These are phyloP conservation scores for Colletotrichum sp. DNA, from an alignment of 2,329 filamentous ascomycete genomes.

Conservation along the genomic window DNA sequence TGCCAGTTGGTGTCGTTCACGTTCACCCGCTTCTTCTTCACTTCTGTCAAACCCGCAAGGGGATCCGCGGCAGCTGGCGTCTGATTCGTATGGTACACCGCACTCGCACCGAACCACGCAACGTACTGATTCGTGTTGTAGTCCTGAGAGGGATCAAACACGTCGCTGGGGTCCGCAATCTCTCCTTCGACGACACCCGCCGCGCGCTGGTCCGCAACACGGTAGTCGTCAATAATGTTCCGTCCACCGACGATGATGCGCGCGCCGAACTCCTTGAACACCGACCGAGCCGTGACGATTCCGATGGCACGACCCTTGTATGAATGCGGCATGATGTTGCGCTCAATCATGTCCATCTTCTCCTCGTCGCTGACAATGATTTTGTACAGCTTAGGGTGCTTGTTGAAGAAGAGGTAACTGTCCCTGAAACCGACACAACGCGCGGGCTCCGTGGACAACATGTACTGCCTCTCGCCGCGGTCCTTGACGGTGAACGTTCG, in stretches of 20 bases:
- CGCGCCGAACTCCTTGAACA: constrained; percentile 95
- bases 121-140: constrained; percentile 99
- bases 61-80: constrained; percentile 77
- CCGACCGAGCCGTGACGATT: constrained; percentile 93
- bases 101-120: constrained; percentile 96
- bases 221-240: constrained; percentile 88
- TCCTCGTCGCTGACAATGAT: constrained; percentile 98
- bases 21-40: constrained; percentile 84
- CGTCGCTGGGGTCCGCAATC: constrained; percentile 88
- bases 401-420: constrained; percentile 98
- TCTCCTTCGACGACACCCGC: constrained; percentile 87
- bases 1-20: constrained; percentile 97
- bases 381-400: constrained; percentile 95
- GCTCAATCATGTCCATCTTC: constrained; percentile 94
- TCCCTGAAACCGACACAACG: constrained; percentile 97
- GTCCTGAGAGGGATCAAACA: constrained; percentile 75
- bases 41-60: constrained; percentile 74
- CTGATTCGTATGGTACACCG: constrained; percentile 84
- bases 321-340: constrained; percentile 94
- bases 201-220: constrained; percentile 74
- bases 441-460: constrained; percentile 97
- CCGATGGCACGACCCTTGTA: constrained; percentile 98
- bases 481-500: constrained; percentile 91
- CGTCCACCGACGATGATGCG: constrained; percentile 92
- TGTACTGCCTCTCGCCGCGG: constrained; percentile 87